Conservation (phyloP, 2,329 filamentous ascomycete species). For the Trichoderma sp. region DNA sequence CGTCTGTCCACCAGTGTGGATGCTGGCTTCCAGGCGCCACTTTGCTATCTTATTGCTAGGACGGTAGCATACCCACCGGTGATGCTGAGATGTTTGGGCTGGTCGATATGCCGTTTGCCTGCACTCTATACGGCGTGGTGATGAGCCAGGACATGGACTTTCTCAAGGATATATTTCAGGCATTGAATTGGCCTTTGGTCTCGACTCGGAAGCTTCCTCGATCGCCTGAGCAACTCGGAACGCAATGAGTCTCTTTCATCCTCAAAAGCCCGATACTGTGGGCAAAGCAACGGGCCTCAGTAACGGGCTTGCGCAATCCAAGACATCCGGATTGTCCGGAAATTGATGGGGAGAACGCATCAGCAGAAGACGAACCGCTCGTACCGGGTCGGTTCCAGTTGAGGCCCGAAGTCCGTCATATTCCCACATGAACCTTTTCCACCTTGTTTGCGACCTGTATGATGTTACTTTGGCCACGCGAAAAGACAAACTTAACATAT, state of each 20-base stretch:
- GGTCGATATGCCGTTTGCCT: neutral
- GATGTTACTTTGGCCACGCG: too few species aligned
- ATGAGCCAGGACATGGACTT: neutral
- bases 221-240: neutral
- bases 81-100: neutral
- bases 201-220: neutral
- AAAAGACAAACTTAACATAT: too few species aligned
- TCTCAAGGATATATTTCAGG: neutral
- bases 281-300: constrained; percentile 3
- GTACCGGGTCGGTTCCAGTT: neutral
- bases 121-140: too few species aligned
- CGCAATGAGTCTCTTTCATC: neutral
- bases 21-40: neutral
- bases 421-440: neutral
- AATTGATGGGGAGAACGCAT: constrained; percentile 1
- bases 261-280: neutral
- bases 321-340: constrained; percentile 24
- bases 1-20: neutral
- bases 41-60: neutral
- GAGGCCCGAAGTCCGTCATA: constrained; percentile 15
- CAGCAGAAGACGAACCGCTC: too few species aligned
- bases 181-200: neutral
- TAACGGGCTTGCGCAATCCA: constrained; percentile 3
- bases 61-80: neutral
- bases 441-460: too few species aligned